Evolutionary conservation across 495 filamentous ascomycete species (phyloP), one percentile per base, ranked within the genome.

Genomic region (Corynascus novoguineensis): DNA sequence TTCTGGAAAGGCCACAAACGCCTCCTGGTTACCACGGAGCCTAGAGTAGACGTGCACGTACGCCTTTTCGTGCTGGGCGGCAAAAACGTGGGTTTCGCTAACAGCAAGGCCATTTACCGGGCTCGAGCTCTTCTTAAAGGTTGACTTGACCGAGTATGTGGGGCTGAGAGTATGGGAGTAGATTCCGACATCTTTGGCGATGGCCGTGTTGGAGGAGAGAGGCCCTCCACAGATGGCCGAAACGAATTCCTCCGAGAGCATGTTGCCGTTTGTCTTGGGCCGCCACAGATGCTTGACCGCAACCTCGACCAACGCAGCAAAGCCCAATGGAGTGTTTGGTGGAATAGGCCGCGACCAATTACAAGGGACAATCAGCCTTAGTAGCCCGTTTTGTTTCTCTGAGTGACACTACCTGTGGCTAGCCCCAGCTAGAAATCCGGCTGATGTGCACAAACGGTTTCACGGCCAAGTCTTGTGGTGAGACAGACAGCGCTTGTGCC

Each of bases 71-170:
- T 83, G 80, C 66, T 98, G 93, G 8, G 88, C 92, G 2, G 92
- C 84, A 64, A 95, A 98, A 32, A 97, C 79, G 67, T 98, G 93
- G 21, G 86, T 85, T 37, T 83, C 77, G 66, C 81, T 96, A 56
- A 89, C 80, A 29, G 89, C 93, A 25, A 98, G 73, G 59, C 88
- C 86, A 70, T 91, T 89, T 44, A 80, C 73, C 22, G 84, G 75
- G 8, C 87, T 86, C 31, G 89, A 90, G 74, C 88, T 95, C 75
- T 95, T 96, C 80, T 96, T 97, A 81, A 95, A 95, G 59, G 83
- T 82, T 57, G 81, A 78, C 64, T 84, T 86, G 60, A 88, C 78
- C 7, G 81, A 77, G 53, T 84, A 80, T 46, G 83, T 75, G 46
- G 92, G 88, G 63, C 90, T 87, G 60, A 90, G 78, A 56, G 88